Evolutionary conservation across 2,329 filamentous ascomycete genomes (phyloP).

Genomic region (Thielaviopsis ethacetica): DNA sequence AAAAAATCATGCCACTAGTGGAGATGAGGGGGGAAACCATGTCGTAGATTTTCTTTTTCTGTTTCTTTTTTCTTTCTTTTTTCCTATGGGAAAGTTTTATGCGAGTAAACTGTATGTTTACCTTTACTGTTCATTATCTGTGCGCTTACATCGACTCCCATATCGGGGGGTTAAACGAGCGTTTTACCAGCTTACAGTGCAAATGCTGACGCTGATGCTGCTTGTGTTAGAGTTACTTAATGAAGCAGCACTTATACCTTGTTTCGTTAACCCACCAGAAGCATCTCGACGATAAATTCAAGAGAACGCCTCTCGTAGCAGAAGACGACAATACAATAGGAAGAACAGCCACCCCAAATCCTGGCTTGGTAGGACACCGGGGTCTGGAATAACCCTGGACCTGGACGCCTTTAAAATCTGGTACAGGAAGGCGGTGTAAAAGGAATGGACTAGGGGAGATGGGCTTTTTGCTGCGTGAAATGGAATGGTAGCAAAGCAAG

Average conservation of each 20-base stretch:
- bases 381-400: not conserved
- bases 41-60: not conserved
- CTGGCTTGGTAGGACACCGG: not conserved
- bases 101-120: no score
- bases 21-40: not conserved
- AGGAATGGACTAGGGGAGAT: not conserved
- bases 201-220: not conserved
- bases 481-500: no score
- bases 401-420: not conserved
- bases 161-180: not conserved
- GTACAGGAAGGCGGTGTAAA: not conserved
- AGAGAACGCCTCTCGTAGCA: not conserved
- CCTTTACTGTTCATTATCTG: no score
- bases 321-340: not conserved
- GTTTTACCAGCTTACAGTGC: not conserved
- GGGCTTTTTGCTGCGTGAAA: not conserved
- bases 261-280: not conserved
- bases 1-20: not conserved
- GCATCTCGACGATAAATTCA: not conserved
- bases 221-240: not conserved
- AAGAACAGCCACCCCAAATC: not conserved
- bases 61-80: not conserved
- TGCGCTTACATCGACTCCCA: not conserved
- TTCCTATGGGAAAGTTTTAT: no score
- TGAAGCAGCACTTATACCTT: not conserved